Evolutionary conservation across 2,329 filamentous ascomycete species (phyloP), one percentile per base, ranked within the genome.

Genomic region (Monilinia fructigena): DNA sequence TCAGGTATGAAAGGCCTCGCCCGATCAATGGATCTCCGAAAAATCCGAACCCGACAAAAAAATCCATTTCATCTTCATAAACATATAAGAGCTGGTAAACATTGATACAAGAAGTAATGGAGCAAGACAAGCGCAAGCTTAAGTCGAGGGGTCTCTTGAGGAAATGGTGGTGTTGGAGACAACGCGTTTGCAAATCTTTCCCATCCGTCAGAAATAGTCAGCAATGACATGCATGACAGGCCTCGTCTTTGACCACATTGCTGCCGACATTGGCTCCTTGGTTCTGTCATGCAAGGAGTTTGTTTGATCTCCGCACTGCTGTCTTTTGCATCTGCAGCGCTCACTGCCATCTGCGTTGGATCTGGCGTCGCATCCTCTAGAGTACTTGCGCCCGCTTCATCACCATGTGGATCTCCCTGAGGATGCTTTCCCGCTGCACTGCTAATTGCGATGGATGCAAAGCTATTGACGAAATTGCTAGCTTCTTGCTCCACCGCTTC

Each of bases 401-500:
- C 66, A 7, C 56, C 67, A 56, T 69, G 68, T 18, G 86, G 85
- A 40, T 90, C 86, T 3, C 81, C 83, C 75, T 90, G 85, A 0
- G 90, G 89, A 69, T 93, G 86, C 74, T 93, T 92, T 1, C 91
- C 91, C 0, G 88, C 87, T 2, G 90, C 91, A 71, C 89, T 91
- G 58, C 88, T 89, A 23, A 94, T 78, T 1, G 90, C 88, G 6
- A 95, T 85, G 40, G 86, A 83, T 11, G 88, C 86, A 63, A 95
- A 87, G 45, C 88, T 85, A 64, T 88, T 89, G 4, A 95, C 88
- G 69, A 96, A 89, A 74, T 92, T 93, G 72, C 85, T 89, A 0
- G 92, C 92, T 76, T 96, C 92, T 68, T 90, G 86, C 75, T 96
- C 92, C 0, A 92, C 89, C 0, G 91, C 90, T 75, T 95, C 91